Evolutionary conservation across 345 rosid genomes (phyloP).

Genomic region (Camelina laxa): DNA sequence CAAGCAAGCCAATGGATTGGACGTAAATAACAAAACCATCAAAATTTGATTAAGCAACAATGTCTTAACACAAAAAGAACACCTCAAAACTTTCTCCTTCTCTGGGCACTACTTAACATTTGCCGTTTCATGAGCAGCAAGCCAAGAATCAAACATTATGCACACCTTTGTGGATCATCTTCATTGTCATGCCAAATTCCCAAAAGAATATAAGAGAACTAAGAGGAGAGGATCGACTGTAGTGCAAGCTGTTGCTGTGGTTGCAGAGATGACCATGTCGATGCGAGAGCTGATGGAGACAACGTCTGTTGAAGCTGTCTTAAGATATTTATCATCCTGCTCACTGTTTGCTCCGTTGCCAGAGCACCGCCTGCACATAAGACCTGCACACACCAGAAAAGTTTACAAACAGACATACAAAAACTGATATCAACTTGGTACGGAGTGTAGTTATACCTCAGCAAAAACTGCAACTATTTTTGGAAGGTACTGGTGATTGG

Average conservation of each 20-base stretch:
- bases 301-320: conserved; percentile 86
- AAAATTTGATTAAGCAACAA: not conserved
- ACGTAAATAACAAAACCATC: not conserved
- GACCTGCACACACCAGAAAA: conserved; percentile 50
- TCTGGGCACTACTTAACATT: conserved; percentile 5
- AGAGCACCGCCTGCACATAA: conserved; percentile 72
- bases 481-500: conserved; percentile 70
- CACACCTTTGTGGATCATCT: conserved; percentile 22
- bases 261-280: conserved; percentile 79
- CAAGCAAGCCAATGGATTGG: not conserved
- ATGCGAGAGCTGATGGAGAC: conserved; percentile 77
- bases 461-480: conserved; percentile 65
- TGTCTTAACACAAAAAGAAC: not conserved
- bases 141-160: conserved; percentile 23
- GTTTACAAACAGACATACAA: not conserved
- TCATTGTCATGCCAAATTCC: conserved; percentile 2
- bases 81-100: conserved; percentile 21
- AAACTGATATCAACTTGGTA: not conserved
- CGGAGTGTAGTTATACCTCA: conserved; percentile 41
- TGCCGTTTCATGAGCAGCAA: conserved; percentile 15
- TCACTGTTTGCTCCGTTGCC: conserved; percentile 71
- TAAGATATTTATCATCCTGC: conserved; percentile 72
- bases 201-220: conserved; percentile 34
- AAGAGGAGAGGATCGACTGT: conserved; percentile 85
- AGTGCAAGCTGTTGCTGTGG: conserved; percentile 86